phyloP scores from a whole-genome alignment of 495 filamentous ascomycete genomes.

The Lepraria neglecta region DNA sequence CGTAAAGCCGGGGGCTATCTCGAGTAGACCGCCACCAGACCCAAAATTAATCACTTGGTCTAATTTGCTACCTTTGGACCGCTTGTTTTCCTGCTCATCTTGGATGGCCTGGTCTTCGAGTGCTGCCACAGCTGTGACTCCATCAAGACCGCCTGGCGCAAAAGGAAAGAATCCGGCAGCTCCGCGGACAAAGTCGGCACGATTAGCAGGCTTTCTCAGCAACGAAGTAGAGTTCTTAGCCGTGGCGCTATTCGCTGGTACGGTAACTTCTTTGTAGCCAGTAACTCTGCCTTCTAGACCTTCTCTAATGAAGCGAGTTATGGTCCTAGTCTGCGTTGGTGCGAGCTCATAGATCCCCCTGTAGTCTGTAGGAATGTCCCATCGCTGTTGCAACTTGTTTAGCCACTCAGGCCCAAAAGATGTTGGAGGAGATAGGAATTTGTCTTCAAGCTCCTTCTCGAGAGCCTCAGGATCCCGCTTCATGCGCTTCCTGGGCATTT shows the following conservation, averaged over 20 bases:
- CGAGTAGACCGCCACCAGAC: constrained; percentile 69
- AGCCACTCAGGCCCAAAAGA: constrained; percentile 78
- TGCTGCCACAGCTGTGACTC: constrained; percentile 72
- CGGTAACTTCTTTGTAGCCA: constrained; percentile 89
- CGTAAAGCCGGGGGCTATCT: constrained; percentile 74
- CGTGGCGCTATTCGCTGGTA: constrained; percentile 81
- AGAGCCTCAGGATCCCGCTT: constrained; percentile 52
- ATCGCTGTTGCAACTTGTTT: constrained; percentile 81
- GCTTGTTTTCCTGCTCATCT: constrained; percentile 42
- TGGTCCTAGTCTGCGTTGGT: constrained; percentile 84
- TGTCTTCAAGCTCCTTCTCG: constrained; percentile 62
- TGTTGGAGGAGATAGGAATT: constrained; percentile 71
- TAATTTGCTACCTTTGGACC: constrained; percentile 43
- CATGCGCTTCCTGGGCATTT: constrained; percentile 52
- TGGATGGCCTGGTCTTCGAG: constrained; percentile 58
- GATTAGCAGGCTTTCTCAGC: constrained; percentile 74
- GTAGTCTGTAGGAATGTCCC: constrained; percentile 73
- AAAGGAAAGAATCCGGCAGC: constrained; percentile 95
- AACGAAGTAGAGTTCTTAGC: constrained; percentile 96
- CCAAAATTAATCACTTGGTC: constrained; percentile 78
- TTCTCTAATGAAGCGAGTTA: constrained; percentile 85
- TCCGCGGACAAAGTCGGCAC: constrained; percentile 91
- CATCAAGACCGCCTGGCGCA: constrained; percentile 83
- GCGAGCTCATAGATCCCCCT: constrained; percentile 76
- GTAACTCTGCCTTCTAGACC: constrained; percentile 90